Conservation (phyloP, 257 asterid species). For the Solanum corneliomulleri region DNA sequence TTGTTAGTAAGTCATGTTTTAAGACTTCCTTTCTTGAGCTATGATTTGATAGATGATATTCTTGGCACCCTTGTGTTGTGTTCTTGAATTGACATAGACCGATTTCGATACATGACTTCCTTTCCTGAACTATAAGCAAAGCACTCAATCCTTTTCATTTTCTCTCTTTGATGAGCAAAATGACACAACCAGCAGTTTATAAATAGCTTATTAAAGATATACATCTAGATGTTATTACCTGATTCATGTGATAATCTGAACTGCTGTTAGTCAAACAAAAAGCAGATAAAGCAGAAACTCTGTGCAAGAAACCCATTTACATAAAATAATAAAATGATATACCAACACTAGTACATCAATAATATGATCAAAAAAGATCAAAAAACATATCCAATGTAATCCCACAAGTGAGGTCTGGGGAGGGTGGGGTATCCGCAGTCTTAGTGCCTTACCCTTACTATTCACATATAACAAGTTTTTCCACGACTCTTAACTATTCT, state of each 20-base stretch:
- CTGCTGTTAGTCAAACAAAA: neutral
- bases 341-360: neutral
- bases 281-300: neutral
- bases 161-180: neutral
- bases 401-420: neutral
- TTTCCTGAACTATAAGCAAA: neutral
- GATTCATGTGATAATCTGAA: neutral
- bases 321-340: neutral
- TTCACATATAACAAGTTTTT: neutral
- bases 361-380: neutral
- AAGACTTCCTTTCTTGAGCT: neutral
- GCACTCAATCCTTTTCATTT: neutral
- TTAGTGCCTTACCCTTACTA: neutral
- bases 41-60: neutral
- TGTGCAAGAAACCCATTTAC: slow-evolving; percentile 6
- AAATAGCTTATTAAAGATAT: neutral
- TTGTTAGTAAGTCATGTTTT: neutral
- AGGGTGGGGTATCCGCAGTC: neutral
- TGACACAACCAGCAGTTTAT: neutral
- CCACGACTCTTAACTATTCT: neutral
- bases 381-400: neutral
- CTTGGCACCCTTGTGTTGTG: neutral
- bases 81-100: neutral
- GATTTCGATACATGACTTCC: neutral
- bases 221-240: neutral